Conservation (phyloP, 1,284 basidiomycete species). For the Melanopsichium pennsylvanicum region DNA sequence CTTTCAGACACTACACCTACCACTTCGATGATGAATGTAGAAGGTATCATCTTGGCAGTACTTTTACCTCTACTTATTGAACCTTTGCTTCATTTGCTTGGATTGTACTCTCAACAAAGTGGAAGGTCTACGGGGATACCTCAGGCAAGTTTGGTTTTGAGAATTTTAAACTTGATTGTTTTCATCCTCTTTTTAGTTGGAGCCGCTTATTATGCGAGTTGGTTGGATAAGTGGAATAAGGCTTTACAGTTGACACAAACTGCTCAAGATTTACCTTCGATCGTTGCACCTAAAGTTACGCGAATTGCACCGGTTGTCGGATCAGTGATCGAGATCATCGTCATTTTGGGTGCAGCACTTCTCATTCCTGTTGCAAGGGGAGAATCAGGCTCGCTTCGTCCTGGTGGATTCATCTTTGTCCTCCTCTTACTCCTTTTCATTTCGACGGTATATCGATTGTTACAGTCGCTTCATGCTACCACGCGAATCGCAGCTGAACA, state of each 20-base stretch:
- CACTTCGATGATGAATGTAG: slow-evolving; percentile 41
- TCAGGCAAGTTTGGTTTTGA: slow-evolving; percentile 24
- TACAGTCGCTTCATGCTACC: slow-evolving; percentile 45
- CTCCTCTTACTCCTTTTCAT: slow-evolving; percentile 46
- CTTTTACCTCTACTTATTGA: slow-evolving; percentile 46
- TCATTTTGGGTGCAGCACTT: slow-evolving; percentile 42
- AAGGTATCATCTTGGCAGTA: slow-evolving; percentile 37
- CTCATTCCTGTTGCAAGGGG: slow-evolving; percentile 50
- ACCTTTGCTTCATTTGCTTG: slow-evolving; percentile 40
- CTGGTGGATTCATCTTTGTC: slow-evolving; percentile 44
- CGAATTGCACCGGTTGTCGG: slow-evolving; percentile 43
- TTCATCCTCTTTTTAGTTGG: slow-evolving; percentile 47
- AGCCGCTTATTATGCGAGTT: slow-evolving; percentile 36
- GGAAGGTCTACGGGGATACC: slow-evolving; percentile 37
- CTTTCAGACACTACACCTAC: slow-evolving; percentile 30
- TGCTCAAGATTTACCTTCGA: slow-evolving; percentile 30
- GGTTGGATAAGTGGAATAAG: slow-evolving; percentile 39
- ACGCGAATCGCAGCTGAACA: slow-evolving; percentile 28
- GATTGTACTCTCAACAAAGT: slow-evolving; percentile 36
- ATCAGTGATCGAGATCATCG: slow-evolving; percentile 31
- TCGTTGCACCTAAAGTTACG: slow-evolving; percentile 28
- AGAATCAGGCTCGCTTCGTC: slow-evolving; percentile 27
- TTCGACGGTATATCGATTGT: slow-evolving; percentile 34
- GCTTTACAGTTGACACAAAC: slow-evolving; percentile 35
- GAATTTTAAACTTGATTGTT: slow-evolving; percentile 49